Base-by-base conservation (phyloP, 208 protist genomes). In the Trypanosoma conorhini region DNA sequence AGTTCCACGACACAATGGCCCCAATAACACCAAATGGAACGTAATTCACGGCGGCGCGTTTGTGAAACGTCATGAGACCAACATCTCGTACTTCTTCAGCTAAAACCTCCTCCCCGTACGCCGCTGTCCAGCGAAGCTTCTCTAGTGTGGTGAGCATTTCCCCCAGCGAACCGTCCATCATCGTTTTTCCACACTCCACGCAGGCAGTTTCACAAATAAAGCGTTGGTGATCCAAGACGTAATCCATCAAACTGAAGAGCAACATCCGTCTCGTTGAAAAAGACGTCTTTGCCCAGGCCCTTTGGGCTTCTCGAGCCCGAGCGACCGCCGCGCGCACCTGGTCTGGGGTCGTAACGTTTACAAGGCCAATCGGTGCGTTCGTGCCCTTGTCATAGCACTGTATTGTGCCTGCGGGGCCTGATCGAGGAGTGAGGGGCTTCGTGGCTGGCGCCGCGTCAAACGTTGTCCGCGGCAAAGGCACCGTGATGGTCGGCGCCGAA, bases 1-100 rank as follows among this genome's bases (percentile, higher is more conserved):
- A 99, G 81, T 99, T 99, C 91, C 90, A 98, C 62, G 93, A 94
- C 31, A 97, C 89, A 67, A 98, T 97, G 40, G 89, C 92, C 59
- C 91, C 93, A 72, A 98, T 89, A 68, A 98, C 93, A 46, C 92
- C 92, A 67, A 96, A 91, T 19, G 93, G 93, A 17, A 93, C 80
- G 76, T 96, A 96, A 64, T 81, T 83, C 51, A 97, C 86, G 63
- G 77, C 62, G 46, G 91, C 89, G 31, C 86, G 82, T 80, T 97
- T 97, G 82, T 94, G 87, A 65, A 97, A 86, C 22, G 88, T 94
- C 76, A 95, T 86, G 54, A 95, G 79, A 48, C 90, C 90, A 12
- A 96, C 88, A 57, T 92, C 82, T 48, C 90, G 81, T 57, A 92
- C 82, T 80, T 96, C 90, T 71, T 94, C 84, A 52, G 64, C 24